phyloP scores from a whole-genome alignment of 306 rosid species.

The Sechiopsis laciniata region DNA sequence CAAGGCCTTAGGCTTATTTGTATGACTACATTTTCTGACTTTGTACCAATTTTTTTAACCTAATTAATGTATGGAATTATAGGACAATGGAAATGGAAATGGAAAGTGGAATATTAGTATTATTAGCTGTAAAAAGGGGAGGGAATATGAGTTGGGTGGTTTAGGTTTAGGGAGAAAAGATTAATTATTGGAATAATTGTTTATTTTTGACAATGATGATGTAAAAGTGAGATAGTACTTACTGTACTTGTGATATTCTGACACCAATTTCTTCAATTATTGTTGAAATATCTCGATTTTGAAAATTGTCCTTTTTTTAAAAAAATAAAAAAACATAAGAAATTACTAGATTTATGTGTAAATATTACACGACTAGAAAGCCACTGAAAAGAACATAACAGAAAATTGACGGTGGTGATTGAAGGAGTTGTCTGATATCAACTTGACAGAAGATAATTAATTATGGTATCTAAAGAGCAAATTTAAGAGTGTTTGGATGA shows the following conservation, averaged over 20 bases:
- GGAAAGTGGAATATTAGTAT: no score
- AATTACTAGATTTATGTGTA: no score
- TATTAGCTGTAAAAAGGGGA: no score
- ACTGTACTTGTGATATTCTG: slow-evolving; percentile 22
- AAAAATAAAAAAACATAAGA: no score
- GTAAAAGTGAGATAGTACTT: slow-evolving; percentile 13
- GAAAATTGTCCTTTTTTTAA: not conserved
- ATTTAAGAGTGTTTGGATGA: not conserved
- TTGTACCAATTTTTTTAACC: no score
- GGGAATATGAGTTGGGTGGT: not conserved
- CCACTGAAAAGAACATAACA: no score
- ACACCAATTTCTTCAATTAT: slow-evolving; percentile 10
- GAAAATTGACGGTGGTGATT: not conserved
- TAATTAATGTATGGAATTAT: no score
- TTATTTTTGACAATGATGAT: slow-evolving; percentile 18
- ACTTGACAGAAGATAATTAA: not conserved
- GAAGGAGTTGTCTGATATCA: not conserved
- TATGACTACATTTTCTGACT: no score
- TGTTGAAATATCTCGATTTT: not conserved
- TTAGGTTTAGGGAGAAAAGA: not conserved
- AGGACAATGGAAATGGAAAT: no score
- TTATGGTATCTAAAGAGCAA: not conserved
- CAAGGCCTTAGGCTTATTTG: no score
- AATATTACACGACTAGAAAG: no score
- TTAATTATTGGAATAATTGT: not conserved